Evolutionary conservation across 2,329 filamentous ascomycete species (phyloP).

Genomic region (Ophiocordyceps australis): DNA sequence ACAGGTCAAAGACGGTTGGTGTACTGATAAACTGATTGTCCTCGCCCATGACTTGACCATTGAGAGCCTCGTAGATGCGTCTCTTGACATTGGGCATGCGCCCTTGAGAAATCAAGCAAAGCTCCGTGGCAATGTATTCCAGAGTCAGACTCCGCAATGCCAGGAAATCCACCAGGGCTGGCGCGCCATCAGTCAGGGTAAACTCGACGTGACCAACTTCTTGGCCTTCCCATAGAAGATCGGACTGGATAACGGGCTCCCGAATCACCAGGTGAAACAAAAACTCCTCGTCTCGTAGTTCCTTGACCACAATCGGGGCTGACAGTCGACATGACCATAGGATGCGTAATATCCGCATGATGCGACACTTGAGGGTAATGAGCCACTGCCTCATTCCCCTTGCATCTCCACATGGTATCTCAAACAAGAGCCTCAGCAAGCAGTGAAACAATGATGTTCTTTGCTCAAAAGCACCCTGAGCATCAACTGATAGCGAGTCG

Average conservation of each 20-base stretch:
- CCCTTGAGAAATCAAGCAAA: conserved; percentile 57
- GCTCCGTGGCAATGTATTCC: conserved; percentile 72
- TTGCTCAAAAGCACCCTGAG: conserved; percentile 51
- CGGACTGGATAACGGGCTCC: conserved; percentile 51
- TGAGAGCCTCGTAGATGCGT: conserved; percentile 52
- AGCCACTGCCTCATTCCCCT: conserved; percentile 49
- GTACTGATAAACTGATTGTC: conserved; percentile 49
- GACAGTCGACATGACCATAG: conserved; percentile 77
- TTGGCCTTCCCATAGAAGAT: conserved; percentile 56
- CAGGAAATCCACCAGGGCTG: conserved; percentile 61
- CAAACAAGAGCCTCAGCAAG: conserved; percentile 52
- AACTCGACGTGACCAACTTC: conserved; percentile 45
- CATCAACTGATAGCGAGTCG: conserved; percentile 48
- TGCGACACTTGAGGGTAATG: conserved; percentile 47
- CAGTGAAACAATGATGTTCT: conserved; percentile 69
- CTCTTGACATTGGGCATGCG: conserved; percentile 53
- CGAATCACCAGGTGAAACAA: conserved; percentile 59
- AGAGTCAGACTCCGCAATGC: conserved; percentile 58
- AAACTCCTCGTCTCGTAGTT: conserved; percentile 65
- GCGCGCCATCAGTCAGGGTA: conserved; percentile 46
- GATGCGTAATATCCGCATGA: conserved; percentile 56
- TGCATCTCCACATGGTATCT: conserved; percentile 46
- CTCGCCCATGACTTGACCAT: conserved; percentile 53
- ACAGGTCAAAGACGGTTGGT: conserved; percentile 74
- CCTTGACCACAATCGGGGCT: conserved; percentile 51